Percentiles rank a stretch among this genome's conserved stretches.
These are phyloP conservation scores for Tricholoma hemisulphureum DNA, from an alignment of 768 basidiomycete genomes.

Conservation along the genomic window DNA sequence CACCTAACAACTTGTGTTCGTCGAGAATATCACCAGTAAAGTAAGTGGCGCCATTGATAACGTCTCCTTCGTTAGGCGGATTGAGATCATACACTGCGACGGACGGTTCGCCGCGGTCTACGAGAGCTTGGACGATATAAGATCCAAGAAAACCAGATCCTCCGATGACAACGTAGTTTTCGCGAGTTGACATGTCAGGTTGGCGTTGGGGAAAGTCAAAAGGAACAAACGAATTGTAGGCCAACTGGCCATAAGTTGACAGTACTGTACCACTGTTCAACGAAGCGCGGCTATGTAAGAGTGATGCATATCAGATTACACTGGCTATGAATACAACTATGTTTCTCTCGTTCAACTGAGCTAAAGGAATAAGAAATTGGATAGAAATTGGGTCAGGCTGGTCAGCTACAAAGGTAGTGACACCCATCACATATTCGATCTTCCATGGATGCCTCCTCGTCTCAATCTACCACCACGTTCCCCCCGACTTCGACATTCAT, in stretches of 20 bases:
- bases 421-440: no score
- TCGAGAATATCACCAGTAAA: constrained; percentile 50
- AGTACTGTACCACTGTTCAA: no score
- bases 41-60: constrained; percentile 40
- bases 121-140: constrained; percentile 48
- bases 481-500: not conserved
- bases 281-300: no score
- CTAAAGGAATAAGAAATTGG: no score
- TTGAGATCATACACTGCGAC: constrained; percentile 52
- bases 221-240: no score
- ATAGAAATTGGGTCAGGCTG: no score
- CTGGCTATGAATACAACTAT: no score
- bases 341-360: no score
- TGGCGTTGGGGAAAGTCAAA: not conserved
- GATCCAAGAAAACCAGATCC: constrained; percentile 51
- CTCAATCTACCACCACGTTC: not conserved
- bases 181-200: not conserved
- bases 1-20: constrained; percentile 36
- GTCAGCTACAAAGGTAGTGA: no score
- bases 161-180: constrained; percentile 46
- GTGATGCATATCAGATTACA: no score
- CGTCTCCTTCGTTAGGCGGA: constrained; percentile 40
- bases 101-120: constrained; percentile 35
- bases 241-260: no score
- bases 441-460: not conserved